Conservation (phyloP, 2,329 filamentous ascomycete genomes). For the Microthyrium microscopicum region DNA sequence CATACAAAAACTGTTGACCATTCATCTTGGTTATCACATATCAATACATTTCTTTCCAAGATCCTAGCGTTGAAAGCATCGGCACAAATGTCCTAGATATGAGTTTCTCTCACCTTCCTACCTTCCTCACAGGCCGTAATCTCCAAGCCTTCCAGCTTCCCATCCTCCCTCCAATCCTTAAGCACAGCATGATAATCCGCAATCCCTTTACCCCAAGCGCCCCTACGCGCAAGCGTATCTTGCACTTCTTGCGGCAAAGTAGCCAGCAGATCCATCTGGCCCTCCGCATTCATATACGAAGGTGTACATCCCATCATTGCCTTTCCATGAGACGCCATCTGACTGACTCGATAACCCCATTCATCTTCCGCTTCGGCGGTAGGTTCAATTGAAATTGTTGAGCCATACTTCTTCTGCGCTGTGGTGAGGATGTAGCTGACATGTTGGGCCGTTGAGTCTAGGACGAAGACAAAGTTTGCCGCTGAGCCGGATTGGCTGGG, state of each 20-base stretch:
- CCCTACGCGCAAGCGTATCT: slow-evolving; percentile 12
- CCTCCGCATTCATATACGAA: slow-evolving; percentile 35
- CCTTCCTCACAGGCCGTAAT: no score
- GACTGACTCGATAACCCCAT: slow-evolving; percentile 3
- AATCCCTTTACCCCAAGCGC: slow-evolving; percentile 16
- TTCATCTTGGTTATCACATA: no score
- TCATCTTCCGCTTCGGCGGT: neutral
- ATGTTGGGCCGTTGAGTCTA: slow-evolving; percentile 3
- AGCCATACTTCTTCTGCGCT: neutral
- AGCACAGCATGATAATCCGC: slow-evolving; percentile 18
- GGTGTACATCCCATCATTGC: slow-evolving; percentile 32
- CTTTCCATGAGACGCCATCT: slow-evolving; percentile 12
- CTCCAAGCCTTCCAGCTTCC: slow-evolving; percentile 17
- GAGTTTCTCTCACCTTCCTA: no score
- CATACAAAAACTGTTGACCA: no score
- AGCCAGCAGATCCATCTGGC: slow-evolving; percentile 10
- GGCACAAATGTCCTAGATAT: no score
- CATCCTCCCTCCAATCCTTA: slow-evolving; percentile 17
- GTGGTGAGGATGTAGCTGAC: slow-evolving; percentile 4
- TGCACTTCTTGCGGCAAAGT: neutral
- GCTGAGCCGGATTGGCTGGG: slow-evolving; percentile 2
- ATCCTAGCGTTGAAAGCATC: no score
- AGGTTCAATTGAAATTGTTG: neutral
- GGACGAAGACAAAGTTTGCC: slow-evolving; percentile 1
- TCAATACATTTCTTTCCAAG: no score